Evolutionary conservation across 805 yeast genomes (phyloP).

Genomic region (Teunomyces pallodes): DNA sequence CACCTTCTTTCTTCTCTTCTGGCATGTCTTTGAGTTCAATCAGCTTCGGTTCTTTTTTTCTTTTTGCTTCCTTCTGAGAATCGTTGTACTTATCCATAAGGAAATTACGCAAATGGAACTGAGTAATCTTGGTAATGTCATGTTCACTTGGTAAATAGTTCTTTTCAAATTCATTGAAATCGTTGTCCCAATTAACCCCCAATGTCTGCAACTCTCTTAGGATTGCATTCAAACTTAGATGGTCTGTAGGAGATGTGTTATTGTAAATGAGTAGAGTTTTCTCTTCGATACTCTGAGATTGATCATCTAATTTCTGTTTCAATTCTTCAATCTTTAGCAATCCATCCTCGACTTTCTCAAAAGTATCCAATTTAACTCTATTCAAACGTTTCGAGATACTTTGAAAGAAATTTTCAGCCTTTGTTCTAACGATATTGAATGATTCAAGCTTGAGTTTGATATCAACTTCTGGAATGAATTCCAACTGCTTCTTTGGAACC

Average conservation of each 20-base stretch:
- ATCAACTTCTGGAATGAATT: constrained; percentile 71
- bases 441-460: constrained; percentile 66
- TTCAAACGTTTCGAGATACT: constrained; percentile 68
- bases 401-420: constrained; percentile 61
- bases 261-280: constrained; percentile 53
- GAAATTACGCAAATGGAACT: constrained; percentile 76
- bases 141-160: constrained; percentile 85
- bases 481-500: constrained; percentile 68
- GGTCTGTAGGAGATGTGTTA: constrained; percentile 58
- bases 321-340: constrained; percentile 55
- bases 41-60: constrained; percentile 1
- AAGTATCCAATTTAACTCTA: constrained; percentile 73
- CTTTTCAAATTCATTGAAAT: constrained; percentile 75
- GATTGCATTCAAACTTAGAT: constrained; percentile 66
- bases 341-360: constrained; percentile 72
- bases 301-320: constrained; percentile 49
- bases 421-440: constrained; percentile 50
- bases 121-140: constrained; percentile 87
- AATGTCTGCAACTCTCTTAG: constrained; percentile 72
- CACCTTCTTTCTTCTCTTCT: background rate
- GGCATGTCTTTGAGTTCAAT: background rate
- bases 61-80: constrained; percentile 9
- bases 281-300: constrained; percentile 43
- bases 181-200: constrained; percentile 85
- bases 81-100: constrained; percentile 52